Percentiles rank a stretch among this genome's conserved stretches.
phyloP scores from a whole-genome alignment of 2,329 filamentous ascomycete genomes.

The Pseudocercospora crystallina region DNA sequence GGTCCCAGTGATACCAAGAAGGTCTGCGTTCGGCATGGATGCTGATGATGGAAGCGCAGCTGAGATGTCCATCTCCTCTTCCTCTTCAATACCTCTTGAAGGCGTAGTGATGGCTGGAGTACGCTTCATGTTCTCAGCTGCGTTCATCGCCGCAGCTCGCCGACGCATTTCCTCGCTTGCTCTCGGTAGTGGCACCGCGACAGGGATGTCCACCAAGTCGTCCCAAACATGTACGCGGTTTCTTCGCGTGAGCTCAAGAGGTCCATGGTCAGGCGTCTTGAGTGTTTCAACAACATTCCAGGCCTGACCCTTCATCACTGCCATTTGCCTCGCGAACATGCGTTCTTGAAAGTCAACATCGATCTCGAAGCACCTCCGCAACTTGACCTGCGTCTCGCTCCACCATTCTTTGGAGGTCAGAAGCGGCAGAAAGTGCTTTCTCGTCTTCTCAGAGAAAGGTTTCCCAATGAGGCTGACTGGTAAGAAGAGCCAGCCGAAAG shows the following conservation, averaged over 20 bases:
- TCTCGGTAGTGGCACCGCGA: conserved; percentile 84
- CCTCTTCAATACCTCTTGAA: conserved; percentile 10
- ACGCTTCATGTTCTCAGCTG: conserved; percentile 10
- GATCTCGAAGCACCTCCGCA: conserved; percentile 84
- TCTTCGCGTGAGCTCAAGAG: conserved; percentile 85
- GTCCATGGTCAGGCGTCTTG: conserved; percentile 88
- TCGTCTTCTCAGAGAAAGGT: conserved; percentile 90
- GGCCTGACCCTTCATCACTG: conserved; percentile 98
- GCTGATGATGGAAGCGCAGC: conserved; percentile 62
- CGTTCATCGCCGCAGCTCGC: conserved; percentile 41
- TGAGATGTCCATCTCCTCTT: conserved; percentile 83
- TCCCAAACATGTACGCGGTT: conserved; percentile 97
- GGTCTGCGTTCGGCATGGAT: conserved; percentile 57
- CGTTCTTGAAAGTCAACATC: conserved; percentile 96
- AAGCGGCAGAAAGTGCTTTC: conserved; percentile 92
- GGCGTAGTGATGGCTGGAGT: conserved; percentile 23
- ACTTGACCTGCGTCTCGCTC: conserved; percentile 84
- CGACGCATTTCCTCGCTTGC: conserved; percentile 82
- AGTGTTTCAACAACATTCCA: conserved; percentile 99
- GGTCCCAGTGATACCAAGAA: conserved; percentile 60
- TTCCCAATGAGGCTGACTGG: conserved; percentile 94
- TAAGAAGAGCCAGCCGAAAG: conserved; percentile 97
- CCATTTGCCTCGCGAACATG: conserved; percentile 98
- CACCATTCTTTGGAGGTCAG: conserved; percentile 96
- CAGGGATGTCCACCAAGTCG: conserved; percentile 91